phyloP scores from a whole-genome alignment of 2,329 filamentous ascomycete species.

The Pseudodiploospora longispora region DNA sequence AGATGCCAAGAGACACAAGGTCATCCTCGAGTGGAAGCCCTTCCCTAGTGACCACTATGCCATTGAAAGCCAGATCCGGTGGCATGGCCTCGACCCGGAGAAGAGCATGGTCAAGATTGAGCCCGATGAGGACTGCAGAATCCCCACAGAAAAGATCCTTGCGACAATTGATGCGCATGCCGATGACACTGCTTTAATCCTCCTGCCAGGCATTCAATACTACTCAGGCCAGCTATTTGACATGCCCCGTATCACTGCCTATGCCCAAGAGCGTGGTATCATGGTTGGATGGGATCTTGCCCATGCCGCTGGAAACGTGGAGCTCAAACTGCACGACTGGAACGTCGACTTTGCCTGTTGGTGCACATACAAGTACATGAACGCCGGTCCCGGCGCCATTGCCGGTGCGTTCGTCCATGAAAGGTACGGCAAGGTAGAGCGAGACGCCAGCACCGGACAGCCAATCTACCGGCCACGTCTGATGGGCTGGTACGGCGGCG shows the following conservation, averaged over 20 bases:
- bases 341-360: conserved; percentile 84
- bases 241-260: conserved; percentile 67
- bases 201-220: conserved; percentile 84
- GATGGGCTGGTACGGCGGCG: conserved; percentile 80
- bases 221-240: conserved; percentile 88
- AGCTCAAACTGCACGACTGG: conserved; percentile 76
- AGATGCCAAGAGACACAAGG: conserved; percentile 57
- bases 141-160: conserved; percentile 65
- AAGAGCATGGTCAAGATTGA: conserved; percentile 68
- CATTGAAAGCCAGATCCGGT: conserved; percentile 69
- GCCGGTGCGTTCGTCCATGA: conserved; percentile 76
- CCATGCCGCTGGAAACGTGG: conserved; percentile 78
- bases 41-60: conserved; percentile 87
- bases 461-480: conserved; percentile 55
- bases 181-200: conserved; percentile 61
- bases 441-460: conserved; percentile 24
- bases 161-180: conserved; percentile 67
- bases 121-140: conserved; percentile 49
- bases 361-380: conserved; percentile 95
- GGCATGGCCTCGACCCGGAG: conserved; percentile 58
- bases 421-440: conserved; percentile 52
- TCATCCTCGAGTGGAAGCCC: conserved; percentile 82
- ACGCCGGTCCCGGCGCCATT: conserved; percentile 74
- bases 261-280: conserved; percentile 65
- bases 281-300: conserved; percentile 82